Percentiles rank a stretch among this genome's conserved stretches.
Evolutionary conservation across 2,329 filamentous ascomycete species (phyloP).

Genomic region (Penicillium sp.): DNA sequence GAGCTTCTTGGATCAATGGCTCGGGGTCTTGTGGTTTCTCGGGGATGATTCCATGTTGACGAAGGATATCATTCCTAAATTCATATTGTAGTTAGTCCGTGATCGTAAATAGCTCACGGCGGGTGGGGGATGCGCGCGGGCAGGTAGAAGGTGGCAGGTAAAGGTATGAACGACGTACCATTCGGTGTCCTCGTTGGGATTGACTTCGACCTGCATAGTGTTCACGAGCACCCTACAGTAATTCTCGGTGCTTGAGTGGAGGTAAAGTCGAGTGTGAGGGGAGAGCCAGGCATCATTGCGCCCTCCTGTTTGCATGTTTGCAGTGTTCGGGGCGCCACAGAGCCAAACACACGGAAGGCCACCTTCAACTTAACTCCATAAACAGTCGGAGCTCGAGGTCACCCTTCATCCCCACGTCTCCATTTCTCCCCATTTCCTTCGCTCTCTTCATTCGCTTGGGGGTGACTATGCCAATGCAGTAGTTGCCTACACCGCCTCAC

Average conservation of each 20-base stretch:
- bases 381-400: slow-evolving; percentile 25
- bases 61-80: slow-evolving; percentile 91
- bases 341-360: slow-evolving; percentile 39
- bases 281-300: slow-evolving; percentile 6
- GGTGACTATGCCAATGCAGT: slow-evolving; percentile 24
- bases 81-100: slow-evolving; percentile 13
- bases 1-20: slow-evolving; percentile 91
- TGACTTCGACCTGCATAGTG: slow-evolving; percentile 72
- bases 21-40: slow-evolving; percentile 95
- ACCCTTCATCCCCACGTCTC: slow-evolving; percentile 18
- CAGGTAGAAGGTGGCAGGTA: not conserved
- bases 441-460: slow-evolving; percentile 6
- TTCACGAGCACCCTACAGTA: slow-evolving; percentile 1
- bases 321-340: slow-evolving; percentile 30
- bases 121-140: slow-evolving; percentile 12
- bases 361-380: slow-evolving; percentile 35
- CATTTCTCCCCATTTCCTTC: slow-evolving; percentile 1
- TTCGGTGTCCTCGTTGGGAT: slow-evolving; percentile 97
- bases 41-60: slow-evolving; percentile 95
- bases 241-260: not conserved
- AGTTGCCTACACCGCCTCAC: slow-evolving; percentile 25
- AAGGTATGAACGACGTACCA: slow-evolving; percentile 58
- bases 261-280: slow-evolving; percentile 5
- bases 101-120: slow-evolving; percentile 12
- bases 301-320: slow-evolving; percentile 33